These are phyloP conservation scores for Sporothrix humicola DNA, from an alignment of 2,329 filamentous ascomycete species.

Conservation along the genomic window DNA sequence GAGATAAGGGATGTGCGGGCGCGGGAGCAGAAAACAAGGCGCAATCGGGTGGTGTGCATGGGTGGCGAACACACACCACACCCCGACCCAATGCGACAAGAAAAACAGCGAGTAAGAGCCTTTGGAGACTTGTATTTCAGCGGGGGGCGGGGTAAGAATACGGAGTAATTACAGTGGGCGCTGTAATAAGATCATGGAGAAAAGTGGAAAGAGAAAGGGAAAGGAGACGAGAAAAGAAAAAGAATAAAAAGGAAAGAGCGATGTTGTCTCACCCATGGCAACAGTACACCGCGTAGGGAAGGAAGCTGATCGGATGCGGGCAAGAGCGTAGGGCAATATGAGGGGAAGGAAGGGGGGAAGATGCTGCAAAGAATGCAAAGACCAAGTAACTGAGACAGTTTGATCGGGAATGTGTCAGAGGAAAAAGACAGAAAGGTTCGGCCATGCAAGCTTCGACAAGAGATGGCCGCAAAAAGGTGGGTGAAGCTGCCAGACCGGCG, in stretches of 20 bases:
- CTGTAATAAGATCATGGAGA: no score
- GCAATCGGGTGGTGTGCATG: slow-evolving; percentile 25
- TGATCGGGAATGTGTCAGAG: slow-evolving; percentile 17
- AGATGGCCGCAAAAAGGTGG: background rate
- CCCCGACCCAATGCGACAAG: background rate
- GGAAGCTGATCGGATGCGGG: slow-evolving; percentile 22
- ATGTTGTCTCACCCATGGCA: slow-evolving; percentile 15
- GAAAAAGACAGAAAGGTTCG: background rate
- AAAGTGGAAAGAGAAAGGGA: background rate
- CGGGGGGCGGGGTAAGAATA: slow-evolving; percentile 5
- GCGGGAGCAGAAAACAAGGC: background rate
- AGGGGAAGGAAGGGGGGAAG: background rate
- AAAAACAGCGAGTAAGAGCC: background rate
- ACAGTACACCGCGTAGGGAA: background rate
- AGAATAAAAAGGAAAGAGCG: background rate
- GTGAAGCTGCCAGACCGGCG: slow-evolving; percentile 6
- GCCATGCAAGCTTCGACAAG: no score
- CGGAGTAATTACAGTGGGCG: background rate
- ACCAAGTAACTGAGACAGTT: slow-evolving; percentile 12
- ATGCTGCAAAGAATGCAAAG: background rate
- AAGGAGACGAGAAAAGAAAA: background rate
- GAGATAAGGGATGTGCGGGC: slow-evolving; percentile 14
- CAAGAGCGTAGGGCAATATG: background rate
- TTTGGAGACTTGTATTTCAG: background rate
- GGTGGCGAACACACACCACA: slow-evolving; percentile 5